phyloP scores from a whole-genome alignment of 1,284 basidiomycete genomes.

The Ganoderma meredithae region DNA sequence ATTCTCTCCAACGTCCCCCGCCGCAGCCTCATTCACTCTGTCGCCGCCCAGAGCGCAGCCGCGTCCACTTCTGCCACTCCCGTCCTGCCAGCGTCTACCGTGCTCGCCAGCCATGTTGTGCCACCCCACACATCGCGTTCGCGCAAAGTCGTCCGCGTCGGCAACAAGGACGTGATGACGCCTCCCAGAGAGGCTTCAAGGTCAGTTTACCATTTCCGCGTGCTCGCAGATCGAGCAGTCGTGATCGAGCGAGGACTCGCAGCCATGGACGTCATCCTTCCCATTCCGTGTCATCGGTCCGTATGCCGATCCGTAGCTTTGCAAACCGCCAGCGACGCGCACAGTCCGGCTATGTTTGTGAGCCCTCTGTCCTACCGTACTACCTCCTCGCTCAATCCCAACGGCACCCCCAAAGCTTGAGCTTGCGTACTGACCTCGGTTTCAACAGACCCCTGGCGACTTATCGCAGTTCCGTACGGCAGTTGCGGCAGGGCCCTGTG shows the following conservation, averaged over 20 bases:
- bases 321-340: background rate
- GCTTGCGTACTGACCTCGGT: background rate
- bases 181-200: background rate
- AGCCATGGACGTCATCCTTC: background rate
- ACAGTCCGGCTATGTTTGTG: background rate
- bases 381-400: background rate
- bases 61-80: background rate
- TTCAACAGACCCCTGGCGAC: conserved; percentile 18
- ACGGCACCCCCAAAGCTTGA: background rate
- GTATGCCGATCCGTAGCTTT: background rate
- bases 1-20: conserved; percentile 5
- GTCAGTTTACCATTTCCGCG: background rate
- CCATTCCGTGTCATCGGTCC: background rate
- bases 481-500: conserved; percentile 9
- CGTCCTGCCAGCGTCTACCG: conserved; percentile 1
- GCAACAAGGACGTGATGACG: background rate
- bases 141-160: background rate
- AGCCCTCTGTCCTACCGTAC: background rate
- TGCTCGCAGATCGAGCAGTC: too few relatives aligned
- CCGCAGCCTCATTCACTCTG: conserved; percentile 1
- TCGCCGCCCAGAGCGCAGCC: background rate
- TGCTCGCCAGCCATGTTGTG: conserved; percentile 2
- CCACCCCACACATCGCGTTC: conserved; percentile 28
- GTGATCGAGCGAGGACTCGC: background rate
- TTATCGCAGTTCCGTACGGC: background rate